Evolutionary conservation across 257 asterid species (phyloP).

Genomic region (Capsicum chinense): DNA sequence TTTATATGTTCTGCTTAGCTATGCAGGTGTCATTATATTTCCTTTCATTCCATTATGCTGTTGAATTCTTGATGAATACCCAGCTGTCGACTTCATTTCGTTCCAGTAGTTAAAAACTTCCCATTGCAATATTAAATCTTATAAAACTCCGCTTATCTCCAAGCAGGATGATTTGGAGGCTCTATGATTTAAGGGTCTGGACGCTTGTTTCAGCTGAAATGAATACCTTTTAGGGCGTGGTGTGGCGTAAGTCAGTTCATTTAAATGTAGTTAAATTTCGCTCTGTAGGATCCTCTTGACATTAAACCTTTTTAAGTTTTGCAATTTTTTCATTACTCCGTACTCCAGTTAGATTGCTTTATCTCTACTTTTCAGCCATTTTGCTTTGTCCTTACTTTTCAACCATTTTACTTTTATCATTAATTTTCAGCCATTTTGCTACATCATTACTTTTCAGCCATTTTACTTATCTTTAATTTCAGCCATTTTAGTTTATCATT

Average conservation of each 20-base stretch:
- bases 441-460: neutral
- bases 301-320: conserved; percentile 42
- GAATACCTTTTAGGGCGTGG: conserved; percentile 83
- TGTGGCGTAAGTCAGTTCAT: conserved; percentile 83
- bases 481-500: neutral
- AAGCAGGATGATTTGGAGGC: conserved; percentile 77
- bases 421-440: conserved; percentile 1
- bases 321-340: neutral
- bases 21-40: conserved; percentile 3
- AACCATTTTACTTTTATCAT: neutral
- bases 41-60: conserved; percentile 48
- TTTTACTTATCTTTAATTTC: neutral
- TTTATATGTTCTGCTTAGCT: neutral
- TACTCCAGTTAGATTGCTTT: conserved; percentile 6
- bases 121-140: conserved; percentile 58
- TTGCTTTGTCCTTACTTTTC: neutral
- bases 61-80: conserved; percentile 54
- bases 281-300: conserved; percentile 58
- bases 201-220: conserved; percentile 81
- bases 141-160: conserved; percentile 77
- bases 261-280: conserved; percentile 55
- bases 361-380: conserved; percentile 1
- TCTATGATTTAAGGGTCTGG: conserved; percentile 90
- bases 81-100: conserved; percentile 55
- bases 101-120: conserved; percentile 59